Evolutionary conservation across 1,284 basidiomycete genomes (phyloP), one percentile per base, ranked within the genome.

Genomic region (Cryptococcus wingfieldii): DNA sequence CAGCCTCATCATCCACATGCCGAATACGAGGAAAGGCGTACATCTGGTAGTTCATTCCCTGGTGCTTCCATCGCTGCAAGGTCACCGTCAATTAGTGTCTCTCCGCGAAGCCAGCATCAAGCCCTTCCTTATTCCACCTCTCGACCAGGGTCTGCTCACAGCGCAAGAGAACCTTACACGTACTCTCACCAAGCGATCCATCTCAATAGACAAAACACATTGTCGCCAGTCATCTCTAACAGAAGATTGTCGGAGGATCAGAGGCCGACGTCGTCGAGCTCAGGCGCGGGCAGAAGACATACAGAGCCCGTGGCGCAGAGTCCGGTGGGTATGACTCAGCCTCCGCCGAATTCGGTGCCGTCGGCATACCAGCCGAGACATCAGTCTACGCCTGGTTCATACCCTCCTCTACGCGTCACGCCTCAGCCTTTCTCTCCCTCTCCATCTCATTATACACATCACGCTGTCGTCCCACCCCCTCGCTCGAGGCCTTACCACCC

Each of bases 1-100:
- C 65, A 67, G 43, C 58, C 58, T 39, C 52, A 57, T 25, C 39
- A 61, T 60, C 27, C 61, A 5, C 50, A 58, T n/a, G 60, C 61
- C 3, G 49, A 60, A 18, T 61, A 61, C 48, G 51, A 56, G 44
- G 45, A 57, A 31, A 51, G 61, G 12, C 59, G 39, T n/a, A 65
- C 65, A 3, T 63, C 65, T 12, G 39, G 42, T 14, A 52, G 56
- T 16, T 28, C 31, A 47, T 47, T 51, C 28, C 47, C 41, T 50
- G 28, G 34, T 41, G 4, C 27, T 43, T 1, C 46, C 51, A 23
- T 37, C 49, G 25, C 38, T 69, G 16, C 65, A 64, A 2, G 69
- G 16, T 75, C 72, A 2, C 71, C 70, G 5, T 70, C 67, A 9
- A 60, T 69, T 7, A 72, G 71, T 3, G 61, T 72, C 13, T 75